These are phyloP conservation scores for Hygrophila difformis DNA, from an alignment of 257 asterid genomes.

Conservation along the genomic window DNA sequence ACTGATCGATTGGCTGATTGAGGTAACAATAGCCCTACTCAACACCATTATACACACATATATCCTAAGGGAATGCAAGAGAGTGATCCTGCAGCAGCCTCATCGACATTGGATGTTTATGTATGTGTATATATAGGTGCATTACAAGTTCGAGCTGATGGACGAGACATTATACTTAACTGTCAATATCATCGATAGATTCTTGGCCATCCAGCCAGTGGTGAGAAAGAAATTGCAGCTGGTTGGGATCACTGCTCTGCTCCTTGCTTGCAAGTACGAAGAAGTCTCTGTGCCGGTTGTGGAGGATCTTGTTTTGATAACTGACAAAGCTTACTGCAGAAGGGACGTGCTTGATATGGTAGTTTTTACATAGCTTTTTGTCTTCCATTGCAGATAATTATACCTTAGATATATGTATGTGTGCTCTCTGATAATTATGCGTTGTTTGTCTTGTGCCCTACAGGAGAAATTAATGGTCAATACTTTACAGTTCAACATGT, in stretches of 20 bases:
- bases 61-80: too few species aligned
- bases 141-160: constrained; percentile 93
- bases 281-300: constrained; percentile 95
- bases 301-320: constrained; percentile 74
- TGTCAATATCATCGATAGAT: constrained; percentile 79
- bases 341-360: constrained; percentile 88
- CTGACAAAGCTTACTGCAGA: constrained; percentile 78
- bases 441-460: neutral
- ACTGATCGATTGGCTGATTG: constrained; percentile 90
- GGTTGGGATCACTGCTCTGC: constrained; percentile 87
- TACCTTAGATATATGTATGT: neutral
- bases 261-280: constrained; percentile 93
- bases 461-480: constrained; percentile 85
- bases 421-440: too few species aligned
- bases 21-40: constrained; percentile 32
- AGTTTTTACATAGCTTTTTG: neutral
- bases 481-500: constrained; percentile 64
- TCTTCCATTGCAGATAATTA: neutral
- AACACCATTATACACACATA: neutral
- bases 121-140: constrained; percentile 41
- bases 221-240: constrained; percentile 83
- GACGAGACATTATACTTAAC: constrained; percentile 85
- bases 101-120: neutral
- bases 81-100: too few species aligned
- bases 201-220: constrained; percentile 47